Base-by-base conservation (phyloP, 2,329 filamentous ascomycete species). In the Nothophoma quercina region DNA sequence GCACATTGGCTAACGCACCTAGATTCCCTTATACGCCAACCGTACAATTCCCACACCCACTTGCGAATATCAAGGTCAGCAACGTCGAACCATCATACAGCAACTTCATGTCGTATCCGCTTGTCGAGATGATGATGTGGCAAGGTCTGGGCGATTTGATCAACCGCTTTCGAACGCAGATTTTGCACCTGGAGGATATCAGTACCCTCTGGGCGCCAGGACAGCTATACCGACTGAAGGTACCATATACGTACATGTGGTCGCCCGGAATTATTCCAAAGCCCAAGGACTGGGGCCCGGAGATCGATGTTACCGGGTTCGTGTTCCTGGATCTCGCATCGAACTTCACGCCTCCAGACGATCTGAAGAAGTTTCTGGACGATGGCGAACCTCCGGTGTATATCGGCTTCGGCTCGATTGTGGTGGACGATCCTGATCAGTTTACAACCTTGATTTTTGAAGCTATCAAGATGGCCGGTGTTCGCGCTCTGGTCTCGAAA, bases 41-140 rank as follows among this genome's bases (percentile, higher is more conserved):
- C 0, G 82, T 86, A 48, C 81, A 85, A 0, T 93, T 93, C 59
- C 88, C 89, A 0, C 90, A 93, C 68, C 90, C 90, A 0, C 71
- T 93, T 41, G 89, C 89, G 8, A 91, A 86, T 65, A 88, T 93
- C 71, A 89, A 88, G 65, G 83, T 82, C 55, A 85, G 83, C 13
- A 90, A 91, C 58, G 83, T 91, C 7, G 88, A 92, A 62, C 80
- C 83, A 1, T 85, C 84, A 16, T 90, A 90, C 67, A 85, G 87
- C 10, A 95, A 93, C 71, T 91, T 90, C 67, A 90, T 93, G 70
- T 88, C 85, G 1, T 95, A 93, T 67, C 86, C 88, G 0, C 75
- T 93, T 28, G 88, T 93, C 1, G 90, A 93, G 68, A 88, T 91
- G 84, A 90, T 93, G 78, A 81, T 78, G 15, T 82, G 79, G 79